Evolutionary conservation across 1,139 yeast genomes (phyloP).

Genomic region (Sugiyamaella xylanicola): DNA sequence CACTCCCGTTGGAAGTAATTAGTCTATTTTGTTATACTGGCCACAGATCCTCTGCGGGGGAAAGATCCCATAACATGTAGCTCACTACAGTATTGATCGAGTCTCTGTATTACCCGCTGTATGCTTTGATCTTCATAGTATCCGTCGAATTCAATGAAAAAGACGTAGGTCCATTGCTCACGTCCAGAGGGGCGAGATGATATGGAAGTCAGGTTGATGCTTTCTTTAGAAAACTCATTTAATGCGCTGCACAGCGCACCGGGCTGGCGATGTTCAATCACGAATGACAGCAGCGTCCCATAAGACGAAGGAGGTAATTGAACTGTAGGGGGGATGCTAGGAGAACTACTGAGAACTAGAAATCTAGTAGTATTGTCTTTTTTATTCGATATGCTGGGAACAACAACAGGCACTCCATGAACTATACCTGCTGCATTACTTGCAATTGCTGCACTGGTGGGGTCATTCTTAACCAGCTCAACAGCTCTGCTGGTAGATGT

Average conservation of each 20-base stretch:
- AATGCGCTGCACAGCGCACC: constrained; percentile 76
- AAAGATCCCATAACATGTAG: constrained; percentile 31
- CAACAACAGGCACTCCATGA: constrained; percentile 58
- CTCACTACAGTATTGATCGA: constrained; percentile 27
- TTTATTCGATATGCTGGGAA: constrained; percentile 65
- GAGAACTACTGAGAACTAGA: constrained; percentile 55
- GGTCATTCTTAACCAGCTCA: constrained; percentile 51
- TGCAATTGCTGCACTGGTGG: constrained; percentile 57
- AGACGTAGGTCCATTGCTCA: constrained; percentile 80
- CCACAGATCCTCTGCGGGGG: constrained; percentile 18
- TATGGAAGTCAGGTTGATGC: constrained; percentile 70
- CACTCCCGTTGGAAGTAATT: no score
- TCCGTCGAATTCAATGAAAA: constrained; percentile 67
- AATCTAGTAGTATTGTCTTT: constrained; percentile 83
- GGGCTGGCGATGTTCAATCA: constrained; percentile 62
- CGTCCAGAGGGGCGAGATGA: constrained; percentile 67
- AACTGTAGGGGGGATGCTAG: background rate
- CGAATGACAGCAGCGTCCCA: constrained; percentile 64
- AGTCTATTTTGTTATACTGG: background rate
- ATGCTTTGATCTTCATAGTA: constrained; percentile 31
- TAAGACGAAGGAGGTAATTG: constrained; percentile 19
- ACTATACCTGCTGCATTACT: constrained; percentile 65
- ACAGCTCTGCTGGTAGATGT: constrained; percentile 87
- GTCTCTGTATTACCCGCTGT: constrained; percentile 27
- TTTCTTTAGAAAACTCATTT: constrained; percentile 56